Conservation (phyloP, 2,329 filamentous ascomycete species). For the Calonectria pseudoturangicola region DNA sequence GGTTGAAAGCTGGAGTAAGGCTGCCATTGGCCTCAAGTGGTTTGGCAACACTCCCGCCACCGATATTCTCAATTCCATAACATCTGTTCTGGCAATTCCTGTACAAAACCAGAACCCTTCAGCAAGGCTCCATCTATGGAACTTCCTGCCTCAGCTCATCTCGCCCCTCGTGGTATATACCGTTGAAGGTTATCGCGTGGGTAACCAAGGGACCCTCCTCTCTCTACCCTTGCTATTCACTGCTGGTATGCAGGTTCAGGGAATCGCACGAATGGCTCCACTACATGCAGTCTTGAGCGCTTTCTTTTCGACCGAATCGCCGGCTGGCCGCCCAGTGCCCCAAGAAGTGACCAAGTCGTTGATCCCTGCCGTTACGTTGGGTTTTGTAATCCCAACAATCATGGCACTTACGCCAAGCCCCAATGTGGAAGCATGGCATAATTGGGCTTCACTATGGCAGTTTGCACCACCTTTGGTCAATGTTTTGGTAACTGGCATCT, state of each 20-base stretch:
- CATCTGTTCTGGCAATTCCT: neutral
- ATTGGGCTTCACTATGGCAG: neutral
- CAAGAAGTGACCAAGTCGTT: neutral
- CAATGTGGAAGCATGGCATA: neutral
- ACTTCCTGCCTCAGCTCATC: slow-evolving; percentile 14
- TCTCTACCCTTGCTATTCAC: neutral
- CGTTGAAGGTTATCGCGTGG: neutral
- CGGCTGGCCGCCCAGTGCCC: slow-evolving; percentile 5
- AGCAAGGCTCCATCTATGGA: slow-evolving; percentile 9
- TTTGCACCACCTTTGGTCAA: neutral
- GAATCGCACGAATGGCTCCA: neutral
- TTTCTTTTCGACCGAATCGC: neutral
- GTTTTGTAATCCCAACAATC: slow-evolving; percentile 6
- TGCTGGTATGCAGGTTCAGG: slow-evolving; percentile 6
- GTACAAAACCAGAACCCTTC: neutral
- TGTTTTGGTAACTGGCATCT: neutral
- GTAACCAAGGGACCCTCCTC: neutral
- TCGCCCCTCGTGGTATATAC: neutral
- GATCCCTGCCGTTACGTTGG: neutral
- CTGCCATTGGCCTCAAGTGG: neutral
- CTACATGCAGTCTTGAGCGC: neutral
- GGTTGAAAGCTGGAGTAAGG: neutral
- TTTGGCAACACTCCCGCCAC: neutral
- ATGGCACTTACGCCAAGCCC: neutral
- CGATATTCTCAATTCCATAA: neutral